Percentiles rank a stretch among this genome's conserved stretches.
Conservation (phyloP, 148 eudicot species). For the Fagopyrum tataricum region DNA sequence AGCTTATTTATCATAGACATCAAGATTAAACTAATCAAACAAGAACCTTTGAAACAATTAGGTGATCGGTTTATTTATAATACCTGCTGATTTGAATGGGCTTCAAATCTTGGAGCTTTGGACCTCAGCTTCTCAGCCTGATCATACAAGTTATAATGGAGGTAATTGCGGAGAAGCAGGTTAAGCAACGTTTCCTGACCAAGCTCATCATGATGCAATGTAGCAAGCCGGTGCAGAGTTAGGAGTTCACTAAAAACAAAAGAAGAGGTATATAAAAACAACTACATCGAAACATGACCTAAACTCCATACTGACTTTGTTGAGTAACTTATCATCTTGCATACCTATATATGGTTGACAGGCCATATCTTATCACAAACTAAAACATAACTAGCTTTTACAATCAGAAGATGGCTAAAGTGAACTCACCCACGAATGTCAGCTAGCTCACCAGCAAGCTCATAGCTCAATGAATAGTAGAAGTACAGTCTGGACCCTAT, state of each 20-base stretch:
- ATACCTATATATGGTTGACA: not conserved
- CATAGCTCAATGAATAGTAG: conserved; percentile 77
- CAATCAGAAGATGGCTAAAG: not conserved
- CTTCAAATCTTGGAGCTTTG: conserved; percentile 97
- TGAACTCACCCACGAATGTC: conserved; percentile 73
- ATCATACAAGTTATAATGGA: conserved; percentile 87
- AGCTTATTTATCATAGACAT: not conserved
- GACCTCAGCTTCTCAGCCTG: conserved; percentile 97
- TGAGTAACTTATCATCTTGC: not conserved
- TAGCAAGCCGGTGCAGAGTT: conserved; percentile 75
- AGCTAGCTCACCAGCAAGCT: conserved; percentile 72
- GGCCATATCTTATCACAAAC: not conserved
- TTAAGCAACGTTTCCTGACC: conserved; percentile 98
- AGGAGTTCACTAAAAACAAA: conserved; percentile 60
- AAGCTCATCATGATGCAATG: conserved; percentile 89
- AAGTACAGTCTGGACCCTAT: conserved; percentile 72
- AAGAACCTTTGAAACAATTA: not conserved
- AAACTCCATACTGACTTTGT: not conserved
- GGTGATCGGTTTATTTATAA: conserved; percentile 19
- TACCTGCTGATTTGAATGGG: conserved; percentile 98
- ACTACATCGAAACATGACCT: not conserved
- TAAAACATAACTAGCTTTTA: not conserved
- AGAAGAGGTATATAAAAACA: conserved; percentile 10
- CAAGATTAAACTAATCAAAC: conserved; percentile 3
- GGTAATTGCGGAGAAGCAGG: conserved; percentile 81